Percentiles rank a stretch among this genome's conserved stretches.
These are phyloP conservation scores for Podaxis sp. DNA, from an alignment of 768 basidiomycete species.

Conservation along the genomic window DNA sequence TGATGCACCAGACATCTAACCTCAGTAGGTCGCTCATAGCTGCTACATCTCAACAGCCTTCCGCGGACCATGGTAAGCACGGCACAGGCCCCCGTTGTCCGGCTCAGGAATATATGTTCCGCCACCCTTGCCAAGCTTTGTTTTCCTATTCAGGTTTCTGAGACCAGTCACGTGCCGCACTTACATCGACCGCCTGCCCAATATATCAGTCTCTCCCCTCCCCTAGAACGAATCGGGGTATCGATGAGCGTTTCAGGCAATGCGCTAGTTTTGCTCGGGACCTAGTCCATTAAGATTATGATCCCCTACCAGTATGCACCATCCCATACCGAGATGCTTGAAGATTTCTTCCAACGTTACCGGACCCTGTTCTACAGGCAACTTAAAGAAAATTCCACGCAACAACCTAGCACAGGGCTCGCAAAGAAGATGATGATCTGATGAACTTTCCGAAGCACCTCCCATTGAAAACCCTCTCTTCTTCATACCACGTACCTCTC, in stretches of 20 bases:
- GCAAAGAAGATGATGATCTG: not conserved
- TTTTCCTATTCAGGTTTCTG: not conserved
- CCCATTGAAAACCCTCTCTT: not conserved
- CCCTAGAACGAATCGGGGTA: not conserved
- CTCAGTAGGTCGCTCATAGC: constrained; percentile 2
- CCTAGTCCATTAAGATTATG: not conserved
- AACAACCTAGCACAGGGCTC: not conserved
- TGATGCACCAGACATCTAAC: not conserved
- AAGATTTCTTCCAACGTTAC: not conserved
- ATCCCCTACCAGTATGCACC: not conserved
- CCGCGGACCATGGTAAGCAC: not conserved
- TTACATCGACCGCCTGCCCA: not conserved
- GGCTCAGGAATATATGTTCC: not conserved
- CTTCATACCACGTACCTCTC: not conserved
- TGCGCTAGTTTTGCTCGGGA: not conserved
- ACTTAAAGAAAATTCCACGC: not conserved
- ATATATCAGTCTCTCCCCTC: not conserved
- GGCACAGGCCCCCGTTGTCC: not conserved
- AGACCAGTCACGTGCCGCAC: not conserved
- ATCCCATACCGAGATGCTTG: not conserved
- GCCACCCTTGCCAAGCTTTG: not conserved
- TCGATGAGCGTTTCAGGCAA: constrained; percentile 16
- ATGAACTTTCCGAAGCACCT: not conserved
- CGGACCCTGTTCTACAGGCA: not conserved
- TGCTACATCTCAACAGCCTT: constrained; percentile 14